A percentile compares a stretch with the other conserved stretches of the same genome.
Conservation (phyloP, 192 early-diverging fungal species). For the Coemansia sp. region DNA sequence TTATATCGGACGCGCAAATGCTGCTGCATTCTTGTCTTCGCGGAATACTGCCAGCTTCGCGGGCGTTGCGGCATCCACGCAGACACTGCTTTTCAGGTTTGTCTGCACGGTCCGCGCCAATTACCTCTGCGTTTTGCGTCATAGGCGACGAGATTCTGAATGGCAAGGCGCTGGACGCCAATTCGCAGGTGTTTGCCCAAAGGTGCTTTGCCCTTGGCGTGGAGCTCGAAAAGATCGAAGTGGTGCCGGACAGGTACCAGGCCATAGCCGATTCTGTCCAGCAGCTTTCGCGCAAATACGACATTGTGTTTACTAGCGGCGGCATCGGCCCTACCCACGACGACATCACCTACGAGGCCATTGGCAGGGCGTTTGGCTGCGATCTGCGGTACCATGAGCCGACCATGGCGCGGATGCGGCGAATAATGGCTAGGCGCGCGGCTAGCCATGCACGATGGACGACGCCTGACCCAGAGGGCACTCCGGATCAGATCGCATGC, state of each 20-base stretch:
- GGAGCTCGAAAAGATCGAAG: slow-evolving; percentile 56
- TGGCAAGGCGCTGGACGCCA: slow-evolving; percentile 67
- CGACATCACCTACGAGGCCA: slow-evolving; percentile 64
- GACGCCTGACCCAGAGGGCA: slow-evolving; percentile 35
- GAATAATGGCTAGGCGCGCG: slow-evolving; percentile 17
- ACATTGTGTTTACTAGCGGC: slow-evolving; percentile 69
- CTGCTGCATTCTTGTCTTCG: background rate
- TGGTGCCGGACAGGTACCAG: slow-evolving; percentile 37
- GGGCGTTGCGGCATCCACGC: background rate
- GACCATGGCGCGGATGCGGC: slow-evolving; percentile 59
- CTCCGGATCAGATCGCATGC: slow-evolving; percentile 32
- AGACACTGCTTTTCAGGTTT: background rate
- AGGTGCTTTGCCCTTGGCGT: slow-evolving; percentile 63
- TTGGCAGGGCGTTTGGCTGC: slow-evolving; percentile 59
- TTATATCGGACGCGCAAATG: too few relatives aligned
- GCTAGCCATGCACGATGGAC: background rate
- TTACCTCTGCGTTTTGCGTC: slow-evolving; percentile 50
- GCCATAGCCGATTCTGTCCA: slow-evolving; percentile 52
- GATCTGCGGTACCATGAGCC: slow-evolving; percentile 54
- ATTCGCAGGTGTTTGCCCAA: slow-evolving; percentile 58
- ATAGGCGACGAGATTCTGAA: slow-evolving; percentile 76
- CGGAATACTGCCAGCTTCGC: background rate
- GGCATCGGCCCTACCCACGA: slow-evolving; percentile 73
- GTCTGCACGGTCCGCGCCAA: background rate
- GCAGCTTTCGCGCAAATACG: slow-evolving; percentile 49